Evolutionary conservation across 108 stramenopile species (phyloP).

Genomic region (Pseudonitzschia multistriata): DNA sequence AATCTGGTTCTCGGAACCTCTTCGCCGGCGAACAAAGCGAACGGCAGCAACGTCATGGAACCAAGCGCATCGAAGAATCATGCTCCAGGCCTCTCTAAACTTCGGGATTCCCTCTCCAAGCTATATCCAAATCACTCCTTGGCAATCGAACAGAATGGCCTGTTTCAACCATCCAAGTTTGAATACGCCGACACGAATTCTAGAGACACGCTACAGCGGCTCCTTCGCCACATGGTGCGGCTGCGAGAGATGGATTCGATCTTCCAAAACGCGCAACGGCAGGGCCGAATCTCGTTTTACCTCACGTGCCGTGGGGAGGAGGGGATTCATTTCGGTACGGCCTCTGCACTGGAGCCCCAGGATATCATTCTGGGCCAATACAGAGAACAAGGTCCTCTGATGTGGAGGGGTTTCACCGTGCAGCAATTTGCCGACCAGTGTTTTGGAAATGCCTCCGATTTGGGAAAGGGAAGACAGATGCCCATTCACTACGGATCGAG

Average conservation of each 20-base stretch:
- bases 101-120: slow-evolving; percentile 36
- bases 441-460: slow-evolving; percentile 85
- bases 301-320: slow-evolving; percentile 94
- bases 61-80: not conserved
- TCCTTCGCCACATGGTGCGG: slow-evolving; percentile 86
- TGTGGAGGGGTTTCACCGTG: slow-evolving; percentile 98
- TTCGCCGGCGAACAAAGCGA: not conserved
- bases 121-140: slow-evolving; percentile 44
- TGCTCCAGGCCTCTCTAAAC: slow-evolving; percentile 20
- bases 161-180: slow-evolving; percentile 39
- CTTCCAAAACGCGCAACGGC: slow-evolving; percentile 95
- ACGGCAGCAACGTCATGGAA: not conserved
- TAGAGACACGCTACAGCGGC: slow-evolving; percentile 61
- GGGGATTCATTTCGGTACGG: slow-evolving; percentile 89
- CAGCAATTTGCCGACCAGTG: slow-evolving; percentile 96
- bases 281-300: slow-evolving; percentile 95
- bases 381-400: slow-evolving; percentile 91
- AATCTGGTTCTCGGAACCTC: not conserved
- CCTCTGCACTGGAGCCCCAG: slow-evolving; percentile 72
- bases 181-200: slow-evolving; percentile 54
- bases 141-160: slow-evolving; percentile 36
- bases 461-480: slow-evolving; percentile 97
- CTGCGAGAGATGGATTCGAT: slow-evolving; percentile 93
- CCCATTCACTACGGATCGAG: slow-evolving; percentile 96
- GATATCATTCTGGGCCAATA: slow-evolving; percentile 96